These are phyloP conservation scores for Tardiomyces blankii DNA, from an alignment of 1,139 yeast genomes.

Conservation along the genomic window DNA sequence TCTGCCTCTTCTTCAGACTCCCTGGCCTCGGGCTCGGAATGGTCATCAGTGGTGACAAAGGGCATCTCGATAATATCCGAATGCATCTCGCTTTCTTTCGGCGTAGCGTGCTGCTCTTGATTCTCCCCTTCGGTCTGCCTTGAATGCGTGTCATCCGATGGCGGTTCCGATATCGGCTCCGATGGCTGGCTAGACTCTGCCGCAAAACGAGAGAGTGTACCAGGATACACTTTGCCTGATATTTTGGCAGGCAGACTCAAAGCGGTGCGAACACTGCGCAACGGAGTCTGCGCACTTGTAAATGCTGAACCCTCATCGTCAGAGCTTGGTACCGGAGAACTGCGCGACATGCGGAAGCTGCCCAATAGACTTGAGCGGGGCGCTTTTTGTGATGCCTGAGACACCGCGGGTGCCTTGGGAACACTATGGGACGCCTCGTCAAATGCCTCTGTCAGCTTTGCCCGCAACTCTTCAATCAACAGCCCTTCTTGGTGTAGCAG, in stretches of 20 bases:
- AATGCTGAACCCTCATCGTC: neutral
- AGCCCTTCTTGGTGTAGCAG: slow-evolving; percentile 54
- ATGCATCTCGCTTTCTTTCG: too few species aligned
- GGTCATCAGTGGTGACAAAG: too few species aligned
- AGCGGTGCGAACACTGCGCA: neutral
- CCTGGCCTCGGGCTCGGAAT: too few species aligned
- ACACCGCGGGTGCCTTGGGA: slow-evolving; percentile 11
- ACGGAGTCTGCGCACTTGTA: neutral
- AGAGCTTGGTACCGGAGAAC: neutral
- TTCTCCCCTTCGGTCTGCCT: too few species aligned
- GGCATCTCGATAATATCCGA: too few species aligned
- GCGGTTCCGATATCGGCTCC: too few species aligned
- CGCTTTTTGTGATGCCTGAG: neutral
- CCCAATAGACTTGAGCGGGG: too few species aligned
- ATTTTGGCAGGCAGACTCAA: neutral
- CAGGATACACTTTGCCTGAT: neutral
- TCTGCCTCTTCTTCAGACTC: too few species aligned
- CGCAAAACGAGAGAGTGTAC: too few species aligned
- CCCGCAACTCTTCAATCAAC: slow-evolving; percentile 39
- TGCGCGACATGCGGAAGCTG: neutral
- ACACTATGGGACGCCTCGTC: slow-evolving; percentile 19
- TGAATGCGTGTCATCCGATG: too few species aligned
- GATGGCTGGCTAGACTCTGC: too few species aligned
- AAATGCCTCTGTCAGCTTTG: slow-evolving; percentile 14
- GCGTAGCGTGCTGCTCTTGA: too few species aligned